Evolutionary conservation across 495 filamentous ascomycete species (phyloP), one percentile per base, ranked within the genome.

Genomic region (Friedmanniomyces simplex): DNA sequence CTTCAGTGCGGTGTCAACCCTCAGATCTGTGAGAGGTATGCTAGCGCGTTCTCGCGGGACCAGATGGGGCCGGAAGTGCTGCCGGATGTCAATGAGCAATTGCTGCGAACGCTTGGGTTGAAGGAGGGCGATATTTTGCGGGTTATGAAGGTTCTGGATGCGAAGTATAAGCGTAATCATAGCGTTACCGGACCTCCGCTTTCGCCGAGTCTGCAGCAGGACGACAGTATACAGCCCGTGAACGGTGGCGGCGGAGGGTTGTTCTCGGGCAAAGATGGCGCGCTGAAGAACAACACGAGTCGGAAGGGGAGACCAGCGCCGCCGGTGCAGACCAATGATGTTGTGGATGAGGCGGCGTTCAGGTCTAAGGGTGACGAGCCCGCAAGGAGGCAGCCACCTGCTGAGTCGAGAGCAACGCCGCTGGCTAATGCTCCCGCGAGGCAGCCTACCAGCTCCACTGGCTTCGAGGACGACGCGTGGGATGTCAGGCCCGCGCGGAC

Each of bases 391-490:
- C 81, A 83, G 67, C 79, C 82, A 47, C 64, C 74, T 73, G 49
- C 74, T 73, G 39, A 73, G 72, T 16, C 73, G 72, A 68, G 72
- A 1, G 60, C 76, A 3, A 76, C 78, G 41, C 82, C 82, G 42
- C 62, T 77, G 12, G 64, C 76, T 2, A 71, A 76, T 46, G 75
- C 75, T 55, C 76, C 82, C 20, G 56, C 67, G 20, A 26, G 63
- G 22, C 61, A 63, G 37, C 20, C 63, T 16, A 53, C 62, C 5
- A 48, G 53, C 50, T 16, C 39, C 14, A 89, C 89, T 21, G 59
- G 59, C 12, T 97, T 99, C 60, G 93, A 99, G 42, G 94, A 98
- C 65, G 88, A 96, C 75, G 94, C 94, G 26, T 99, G 93, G 93
- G 88, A 91, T 66, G 84, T 93, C 10, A 96, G 96, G 74, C 88